Evolutionary conservation across 495 filamentous ascomycete species (phyloP), one percentile per base, ranked within the genome.

Genomic region (Monascus purpureus): DNA sequence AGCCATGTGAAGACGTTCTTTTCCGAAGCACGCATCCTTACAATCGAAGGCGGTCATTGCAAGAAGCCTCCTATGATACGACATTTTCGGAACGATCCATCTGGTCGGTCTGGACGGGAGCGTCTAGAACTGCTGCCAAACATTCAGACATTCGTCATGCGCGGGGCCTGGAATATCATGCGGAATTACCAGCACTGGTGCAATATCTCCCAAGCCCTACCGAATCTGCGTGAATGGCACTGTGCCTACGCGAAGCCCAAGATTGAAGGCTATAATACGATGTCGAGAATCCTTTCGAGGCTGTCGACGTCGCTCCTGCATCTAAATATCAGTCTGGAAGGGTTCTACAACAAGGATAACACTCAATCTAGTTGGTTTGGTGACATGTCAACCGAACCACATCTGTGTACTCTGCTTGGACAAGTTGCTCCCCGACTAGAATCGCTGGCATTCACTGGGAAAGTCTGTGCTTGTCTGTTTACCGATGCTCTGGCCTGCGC

Each of bases 131-230:
- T 34, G n/a, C 48, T 66, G 3, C 59, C 62, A 3, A 46, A 59
- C 8, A 61, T 75, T 16, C 59, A 63, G 31, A 79, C 74, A 0
- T 64, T 83, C 22, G 68, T 82, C 31, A 71, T 76, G 54, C 78
- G 76, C 41, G 77, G 77, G 4, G 70, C 80, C 33, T 83, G 79
- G 79, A 83, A 82, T 41, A 63, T 83, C 18, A 75, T 82, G 45
- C 65, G 77, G 29, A 58, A 70, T n/a, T 49, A 65, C 8, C 59
- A 65, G n/a, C 73, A 81, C 52, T 81, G 76, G 49, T 52, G 61
- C 33, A 60, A 55, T 36, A 64, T 83, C 28, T 52, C 62, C 11
- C 53, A 52, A 17, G 77, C 76, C 7, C 42, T 83, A 28, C 79
- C 79, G 5, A 68, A 66, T 22, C 43, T 82, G 12, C 62, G 63